Base-by-base conservation (phyloP, 176 grass and related monocot genomes). In the Tuctoria greenei region DNA sequence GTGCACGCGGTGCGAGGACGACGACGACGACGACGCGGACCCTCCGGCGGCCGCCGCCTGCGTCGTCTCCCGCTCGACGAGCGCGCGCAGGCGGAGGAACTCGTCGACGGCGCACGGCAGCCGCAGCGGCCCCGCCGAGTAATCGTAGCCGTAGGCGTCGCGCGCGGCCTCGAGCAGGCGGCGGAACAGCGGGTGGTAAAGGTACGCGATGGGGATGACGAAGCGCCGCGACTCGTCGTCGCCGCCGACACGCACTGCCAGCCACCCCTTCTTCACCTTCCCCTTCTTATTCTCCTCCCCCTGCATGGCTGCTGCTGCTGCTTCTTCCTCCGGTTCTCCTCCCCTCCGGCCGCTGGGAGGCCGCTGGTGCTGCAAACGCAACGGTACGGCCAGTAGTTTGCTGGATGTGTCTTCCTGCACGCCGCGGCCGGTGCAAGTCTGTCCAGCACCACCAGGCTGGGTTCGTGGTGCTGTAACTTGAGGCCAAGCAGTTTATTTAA, bases 191-290 rank as follows among this genome's bases (percentile, higher is more conserved):
- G 87, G 92, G 70, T 92, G 89, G 86, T 92, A 86, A 46, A 99
- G 96, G 80, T 99, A 86, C 16, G 96, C 91, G 79, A 99, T 99
- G 27, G 96, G 96, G 83, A 99, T 99, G 35, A 85, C 84, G 77
- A 99, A 90, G 20, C 85, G 82, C 31, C 31, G 31, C 31, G 31
- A 3, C 7, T 68, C 78, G 4, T 44, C 85, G 50, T 14, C 83
- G 31, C 80, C 76, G 13, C 84, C 95, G n/a, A 99, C 95, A 7
- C 75, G 38, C 67, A 99, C 95, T 0, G 91, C 82, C 5, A 99
- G 61, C 61, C 82, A 99, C n/a, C 95, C 95, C 60, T 99, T 99
- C 91, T 99, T 99, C 72, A 99, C 91, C 79, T 95, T 95, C 76
- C 78, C 67, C 69, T 79, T 88, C 87, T 31, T 31, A 1, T 51